Conservation (phyloP, 2,329 filamentous ascomycete species). For the Fusarium sublunatum region DNA sequence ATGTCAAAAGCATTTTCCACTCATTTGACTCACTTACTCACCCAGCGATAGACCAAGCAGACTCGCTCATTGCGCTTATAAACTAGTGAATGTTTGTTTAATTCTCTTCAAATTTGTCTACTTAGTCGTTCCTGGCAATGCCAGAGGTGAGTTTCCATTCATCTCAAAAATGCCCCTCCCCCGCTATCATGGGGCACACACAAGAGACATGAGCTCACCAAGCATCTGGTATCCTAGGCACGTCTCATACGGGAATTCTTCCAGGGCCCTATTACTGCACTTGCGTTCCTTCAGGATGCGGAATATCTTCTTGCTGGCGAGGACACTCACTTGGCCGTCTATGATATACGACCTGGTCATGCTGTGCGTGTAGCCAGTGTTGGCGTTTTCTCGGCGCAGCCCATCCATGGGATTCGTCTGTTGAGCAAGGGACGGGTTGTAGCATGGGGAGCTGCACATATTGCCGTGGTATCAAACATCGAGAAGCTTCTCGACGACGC, state of each 20-base stretch:
- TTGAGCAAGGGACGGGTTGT: constrained; percentile 56
- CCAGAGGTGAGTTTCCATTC: constrained; percentile 24
- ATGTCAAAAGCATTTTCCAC: constrained; percentile 9
- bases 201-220: constrained; percentile 20
- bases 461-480: constrained; percentile 53
- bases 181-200: constrained; percentile 33
- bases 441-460: constrained; percentile 75
- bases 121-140: constrained; percentile 22
- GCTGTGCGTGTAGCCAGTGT: constrained; percentile 55
- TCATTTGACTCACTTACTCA: background rate
- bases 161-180: constrained; percentile 42
- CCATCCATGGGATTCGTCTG: constrained; percentile 78
- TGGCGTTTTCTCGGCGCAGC: constrained; percentile 72
- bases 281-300: constrained; percentile 60
- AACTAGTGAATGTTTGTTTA: background rate
- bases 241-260: constrained; percentile 53
- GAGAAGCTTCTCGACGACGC: constrained; percentile 46
- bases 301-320: constrained; percentile 68
- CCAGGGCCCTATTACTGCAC: constrained; percentile 68
- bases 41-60: background rate
- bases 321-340: constrained; percentile 68
- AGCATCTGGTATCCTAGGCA: constrained; percentile 7
- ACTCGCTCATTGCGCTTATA: background rate
- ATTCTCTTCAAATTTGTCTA: background rate
- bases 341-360: constrained; percentile 54